Percentiles rank a stretch among this genome's conserved stretches.
Evolutionary conservation across 169 alveolate species (phyloP).

Genomic region (Neospora caninum): DNA sequence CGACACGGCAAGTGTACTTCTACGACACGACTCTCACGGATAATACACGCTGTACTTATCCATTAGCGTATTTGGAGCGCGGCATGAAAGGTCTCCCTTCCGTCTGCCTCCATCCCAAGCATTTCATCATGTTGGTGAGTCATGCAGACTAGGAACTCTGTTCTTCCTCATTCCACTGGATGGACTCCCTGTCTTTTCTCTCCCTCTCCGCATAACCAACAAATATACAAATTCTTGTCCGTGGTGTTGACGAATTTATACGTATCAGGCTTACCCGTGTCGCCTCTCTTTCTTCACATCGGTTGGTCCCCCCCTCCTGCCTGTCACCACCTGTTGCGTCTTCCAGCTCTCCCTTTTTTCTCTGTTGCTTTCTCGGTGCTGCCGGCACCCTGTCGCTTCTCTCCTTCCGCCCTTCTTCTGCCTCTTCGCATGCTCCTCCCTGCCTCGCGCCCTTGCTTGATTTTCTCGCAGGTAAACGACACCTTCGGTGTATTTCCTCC

Average conservation of each 20-base stretch:
- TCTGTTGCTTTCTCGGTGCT: not conserved
- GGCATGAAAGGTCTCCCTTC: constrained; percentile 90
- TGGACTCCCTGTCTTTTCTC: no score
- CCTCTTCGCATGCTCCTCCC: not conserved
- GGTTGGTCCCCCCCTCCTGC: no score
- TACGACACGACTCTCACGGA: constrained; percentile 86
- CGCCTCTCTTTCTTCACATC: constrained; percentile 80
- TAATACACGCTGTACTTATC: constrained; percentile 92
- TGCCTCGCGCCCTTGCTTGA: not conserved
- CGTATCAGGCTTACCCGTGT: constrained; percentile 81
- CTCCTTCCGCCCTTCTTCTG: not conserved
- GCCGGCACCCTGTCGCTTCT: not conserved
- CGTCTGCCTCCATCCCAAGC: constrained; percentile 92
- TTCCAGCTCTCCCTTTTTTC: no score
- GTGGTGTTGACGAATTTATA: not conserved
- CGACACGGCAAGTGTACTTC: constrained; percentile 90
- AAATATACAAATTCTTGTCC: not conserved
- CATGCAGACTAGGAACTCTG: not conserved
- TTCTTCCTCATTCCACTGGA: not conserved
- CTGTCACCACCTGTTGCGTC: no score
- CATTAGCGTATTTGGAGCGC: constrained; percentile 91
- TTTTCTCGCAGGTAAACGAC: constrained; percentile 80
- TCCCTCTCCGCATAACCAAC: not conserved
- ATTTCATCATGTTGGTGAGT: constrained; percentile 90
- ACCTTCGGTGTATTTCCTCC: constrained; percentile 97